These are phyloP conservation scores for Ilyonectria sp. DNA, from an alignment of 2,329 filamentous ascomycete species.

Conservation along the genomic window DNA sequence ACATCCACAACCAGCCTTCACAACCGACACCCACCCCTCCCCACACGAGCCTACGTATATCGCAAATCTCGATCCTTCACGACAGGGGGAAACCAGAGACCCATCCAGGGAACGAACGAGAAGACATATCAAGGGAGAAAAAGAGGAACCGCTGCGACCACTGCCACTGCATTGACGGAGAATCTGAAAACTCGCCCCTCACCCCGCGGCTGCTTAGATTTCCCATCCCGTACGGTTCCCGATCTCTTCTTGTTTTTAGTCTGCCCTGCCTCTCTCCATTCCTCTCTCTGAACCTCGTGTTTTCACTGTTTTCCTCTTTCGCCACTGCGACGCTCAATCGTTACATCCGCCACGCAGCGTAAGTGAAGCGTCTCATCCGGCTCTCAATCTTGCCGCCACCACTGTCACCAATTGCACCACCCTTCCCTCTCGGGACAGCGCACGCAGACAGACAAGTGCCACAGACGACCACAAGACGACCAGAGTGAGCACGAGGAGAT, in stretches of 20 bases:
- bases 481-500: not conserved
- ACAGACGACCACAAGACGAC: not conserved
- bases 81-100: not conserved
- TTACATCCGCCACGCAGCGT: conserved; percentile 21
- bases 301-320: not conserved
- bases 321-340: conserved; percentile 10
- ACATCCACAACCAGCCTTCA: not conserved
- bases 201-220: not conserved
- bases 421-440: not conserved
- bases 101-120: not conserved
- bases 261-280: not conserved
- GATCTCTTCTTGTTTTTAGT: not conserved
- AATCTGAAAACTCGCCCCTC: not conserved
- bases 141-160: not conserved
- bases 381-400: not conserved
- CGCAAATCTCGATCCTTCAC: conserved; percentile 1
- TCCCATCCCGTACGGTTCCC: not conserved
- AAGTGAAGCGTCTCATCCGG: conserved; percentile 11
- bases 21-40: not conserved
- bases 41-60: not conserved
- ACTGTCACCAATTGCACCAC: conserved; percentile 2
- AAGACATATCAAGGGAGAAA: not conserved
- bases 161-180: not conserved
- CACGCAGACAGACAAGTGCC: not conserved
- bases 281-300: not conserved